phyloP scores from a whole-genome alignment of 2,329 filamentous ascomycete genomes.

The Aureobasidium sp. region DNA sequence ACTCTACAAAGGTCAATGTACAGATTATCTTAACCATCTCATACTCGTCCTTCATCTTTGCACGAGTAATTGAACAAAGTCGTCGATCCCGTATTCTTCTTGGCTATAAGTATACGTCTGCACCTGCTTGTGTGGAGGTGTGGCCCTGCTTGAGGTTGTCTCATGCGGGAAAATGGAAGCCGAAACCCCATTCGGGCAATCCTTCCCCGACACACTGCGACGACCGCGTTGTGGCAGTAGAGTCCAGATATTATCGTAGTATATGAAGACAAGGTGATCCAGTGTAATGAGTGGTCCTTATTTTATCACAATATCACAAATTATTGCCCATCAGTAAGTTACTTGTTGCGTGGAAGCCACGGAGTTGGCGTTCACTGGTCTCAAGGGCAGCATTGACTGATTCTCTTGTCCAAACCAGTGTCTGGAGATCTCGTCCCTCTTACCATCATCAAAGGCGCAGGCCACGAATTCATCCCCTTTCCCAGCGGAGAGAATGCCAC shows the following conservation, averaged over 20 bases:
- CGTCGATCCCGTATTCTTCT: too few relatives aligned
- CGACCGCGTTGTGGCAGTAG: neutral
- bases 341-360: too few relatives aligned
- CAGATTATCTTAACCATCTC: neutral
- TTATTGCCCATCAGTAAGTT: neutral
- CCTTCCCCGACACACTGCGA: neutral
- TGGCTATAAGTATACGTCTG: too few relatives aligned
- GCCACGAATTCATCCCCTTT: constrained; percentile 19
- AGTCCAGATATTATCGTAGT: neutral
- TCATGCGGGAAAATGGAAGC: constrained; percentile 25
- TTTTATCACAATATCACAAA: neutral
- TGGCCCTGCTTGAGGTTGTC: neutral
- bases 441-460: constrained; percentile 22
- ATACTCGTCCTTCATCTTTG: neutral
- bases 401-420: neutral
- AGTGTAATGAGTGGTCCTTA: neutral
- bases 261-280: neutral
- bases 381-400: neutral
- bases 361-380: too few relatives aligned
- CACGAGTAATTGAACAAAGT: too few relatives aligned
- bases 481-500: constrained; percentile 18
- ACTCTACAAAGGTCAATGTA: too few relatives aligned
- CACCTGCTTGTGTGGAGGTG: too few relatives aligned
- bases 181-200: neutral
- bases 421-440: constrained; percentile 18